A percentile compares a stretch with the other conserved stretches of the same genome.
These are phyloP conservation scores for Suillus occidentalis DNA, from an alignment of 768 basidiomycete species.

Conservation along the genomic window DNA sequence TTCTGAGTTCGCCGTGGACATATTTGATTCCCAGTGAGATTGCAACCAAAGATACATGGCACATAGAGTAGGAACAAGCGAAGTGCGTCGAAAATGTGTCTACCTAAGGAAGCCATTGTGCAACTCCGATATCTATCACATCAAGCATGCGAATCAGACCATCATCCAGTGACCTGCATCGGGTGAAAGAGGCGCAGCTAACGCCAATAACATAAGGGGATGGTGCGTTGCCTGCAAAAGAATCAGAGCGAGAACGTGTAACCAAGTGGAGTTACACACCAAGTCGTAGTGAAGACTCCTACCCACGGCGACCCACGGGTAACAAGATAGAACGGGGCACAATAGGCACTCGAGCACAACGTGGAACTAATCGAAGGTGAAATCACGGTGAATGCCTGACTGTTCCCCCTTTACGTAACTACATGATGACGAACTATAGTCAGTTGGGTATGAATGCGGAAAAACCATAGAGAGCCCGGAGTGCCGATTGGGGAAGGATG, in stretches of 20 bases:
- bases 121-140: neutral
- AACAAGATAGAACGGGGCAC: conserved; percentile 41
- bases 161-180: neutral
- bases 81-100: neutral
- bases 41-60: neutral
- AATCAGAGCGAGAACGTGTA: neutral
- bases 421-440: neutral
- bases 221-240: neutral
- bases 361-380: neutral
- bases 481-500: neutral
- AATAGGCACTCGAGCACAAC: no score
- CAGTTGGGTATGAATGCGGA: neutral
- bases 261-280: conserved; percentile 28
- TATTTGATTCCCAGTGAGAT: neutral
- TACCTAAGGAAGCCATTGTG: neutral
- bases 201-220: neutral
- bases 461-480: neutral
- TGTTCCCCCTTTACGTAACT: no score
- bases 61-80: neutral
- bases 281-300: conserved; percentile 41
- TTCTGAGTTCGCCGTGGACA: neutral
- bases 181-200: neutral
- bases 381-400: no score
- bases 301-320: conserved; percentile 36
- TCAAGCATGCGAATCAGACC: neutral